phyloP scores from a whole-genome alignment of 805 yeast genomes.

The Pichia membranifaciens region DNA sequence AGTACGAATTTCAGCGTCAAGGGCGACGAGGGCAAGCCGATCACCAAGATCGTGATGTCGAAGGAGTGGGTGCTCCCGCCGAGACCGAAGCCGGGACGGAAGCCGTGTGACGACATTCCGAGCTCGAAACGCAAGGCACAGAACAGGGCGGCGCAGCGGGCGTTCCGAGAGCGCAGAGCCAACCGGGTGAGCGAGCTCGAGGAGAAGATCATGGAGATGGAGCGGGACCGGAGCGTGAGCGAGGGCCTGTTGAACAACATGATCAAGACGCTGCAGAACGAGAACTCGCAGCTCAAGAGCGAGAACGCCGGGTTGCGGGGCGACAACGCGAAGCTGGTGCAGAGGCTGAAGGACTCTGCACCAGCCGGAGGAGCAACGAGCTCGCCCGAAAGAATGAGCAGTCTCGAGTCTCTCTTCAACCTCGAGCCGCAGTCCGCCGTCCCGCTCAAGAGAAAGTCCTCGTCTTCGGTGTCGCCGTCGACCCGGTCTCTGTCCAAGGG shows the following conservation, averaged over 20 bases:
- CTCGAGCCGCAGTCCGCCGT: conserved; percentile 66
- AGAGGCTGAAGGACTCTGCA: conserved; percentile 12
- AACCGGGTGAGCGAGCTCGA: conserved; percentile 76
- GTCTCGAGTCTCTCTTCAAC: conserved; percentile 8
- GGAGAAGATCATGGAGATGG: conserved; percentile 57
- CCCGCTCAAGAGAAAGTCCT: conserved; percentile 37
- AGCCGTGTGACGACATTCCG: conserved; percentile 58
- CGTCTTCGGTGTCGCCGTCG: neutral
- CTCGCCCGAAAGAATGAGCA: neutral
- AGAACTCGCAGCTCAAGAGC: conserved; percentile 36
- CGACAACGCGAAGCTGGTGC: conserved; percentile 23
- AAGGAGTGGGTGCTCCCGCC: conserved; percentile 59
- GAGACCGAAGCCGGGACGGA: conserved; percentile 53
- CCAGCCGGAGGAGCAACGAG: neutral
- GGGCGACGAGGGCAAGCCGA: conserved; percentile 12
- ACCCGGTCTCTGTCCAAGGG: neutral
- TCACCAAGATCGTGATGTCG: conserved; percentile 51
- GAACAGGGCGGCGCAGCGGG: conserved; percentile 90
- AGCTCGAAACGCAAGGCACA: conserved; percentile 85
- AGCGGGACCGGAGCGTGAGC: conserved; percentile 55
- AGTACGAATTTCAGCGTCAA: neutral
- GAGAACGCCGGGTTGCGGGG: conserved; percentile 28
- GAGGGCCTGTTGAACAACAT: conserved; percentile 51
- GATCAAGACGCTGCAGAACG: conserved; percentile 42
- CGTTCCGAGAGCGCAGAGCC: conserved; percentile 83